A percentile compares a stretch with the other conserved stretches of the same genome.
phyloP scores from a whole-genome alignment of 2,329 filamentous ascomycete species.

The Penicillium sp. region DNA sequence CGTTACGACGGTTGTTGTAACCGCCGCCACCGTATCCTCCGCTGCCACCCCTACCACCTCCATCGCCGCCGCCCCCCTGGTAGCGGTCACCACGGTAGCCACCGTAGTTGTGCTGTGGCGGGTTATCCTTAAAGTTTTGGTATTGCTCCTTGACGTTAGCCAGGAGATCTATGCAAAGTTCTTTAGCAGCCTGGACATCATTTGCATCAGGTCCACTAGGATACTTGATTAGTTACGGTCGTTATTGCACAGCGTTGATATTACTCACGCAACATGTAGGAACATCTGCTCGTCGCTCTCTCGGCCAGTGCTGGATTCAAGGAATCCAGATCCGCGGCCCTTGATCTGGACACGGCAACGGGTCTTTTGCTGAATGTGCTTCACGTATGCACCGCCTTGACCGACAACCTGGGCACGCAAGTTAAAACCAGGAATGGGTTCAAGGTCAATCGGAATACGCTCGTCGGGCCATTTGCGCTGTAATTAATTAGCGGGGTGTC shows the following conservation, averaged over 20 bases:
- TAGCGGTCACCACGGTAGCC: constrained; percentile 49
- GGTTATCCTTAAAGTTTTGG: constrained; percentile 83
- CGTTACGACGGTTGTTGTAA: constrained; percentile 35
- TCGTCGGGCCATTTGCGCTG: constrained; percentile 99
- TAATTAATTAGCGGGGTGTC: constrained; percentile 17
- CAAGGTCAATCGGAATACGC: constrained; percentile 85
- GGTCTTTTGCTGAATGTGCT: constrained; percentile 96
- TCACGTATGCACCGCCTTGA: constrained; percentile 91
- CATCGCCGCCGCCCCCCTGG: constrained; percentile 10
- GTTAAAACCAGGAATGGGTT: constrained; percentile 92
- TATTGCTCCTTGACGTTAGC: constrained; percentile 86
- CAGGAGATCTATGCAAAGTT: constrained; percentile 84
- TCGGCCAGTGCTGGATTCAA: constrained; percentile 80
- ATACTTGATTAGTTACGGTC: constrained; percentile 4
- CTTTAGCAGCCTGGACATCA: constrained; percentile 83
- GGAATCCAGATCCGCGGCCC: constrained; percentile 89
- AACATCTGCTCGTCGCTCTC: constrained; percentile 98
- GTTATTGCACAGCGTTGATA: neutral
- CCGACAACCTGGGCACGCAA: constrained; percentile 94
- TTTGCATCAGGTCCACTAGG: constrained; percentile 78
- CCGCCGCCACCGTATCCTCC: constrained; percentile 37
- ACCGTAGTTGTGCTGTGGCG: constrained; percentile 65
- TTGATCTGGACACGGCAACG: constrained; percentile 97
- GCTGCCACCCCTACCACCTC: constrained; percentile 21
- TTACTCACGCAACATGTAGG: constrained; percentile 78